These are phyloP conservation scores for Lepidium sativum DNA, from an alignment of 345 rosid genomes.

Conservation along the genomic window DNA sequence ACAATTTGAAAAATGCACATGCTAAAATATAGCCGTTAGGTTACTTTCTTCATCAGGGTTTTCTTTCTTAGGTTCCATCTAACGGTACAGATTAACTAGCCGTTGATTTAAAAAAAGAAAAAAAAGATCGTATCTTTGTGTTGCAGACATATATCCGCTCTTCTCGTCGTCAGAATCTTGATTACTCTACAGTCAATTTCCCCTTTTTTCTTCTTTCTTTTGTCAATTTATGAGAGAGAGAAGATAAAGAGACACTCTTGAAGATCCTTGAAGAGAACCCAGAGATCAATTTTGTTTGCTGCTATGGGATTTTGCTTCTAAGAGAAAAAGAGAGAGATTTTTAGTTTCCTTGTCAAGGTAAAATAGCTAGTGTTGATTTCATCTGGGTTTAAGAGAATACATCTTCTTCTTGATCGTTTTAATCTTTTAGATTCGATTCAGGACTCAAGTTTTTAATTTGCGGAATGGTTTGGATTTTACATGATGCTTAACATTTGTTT, in stretches of 20 bases:
- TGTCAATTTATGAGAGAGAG: background rate
- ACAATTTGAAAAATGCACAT: conserved; percentile 34
- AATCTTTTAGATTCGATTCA: conserved; percentile 8
- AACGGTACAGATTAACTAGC: conserved; percentile 62
- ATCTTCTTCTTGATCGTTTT: conserved; percentile 25
- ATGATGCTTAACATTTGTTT: background rate
- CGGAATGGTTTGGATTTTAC: background rate
- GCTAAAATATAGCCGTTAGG: conserved; percentile 43
- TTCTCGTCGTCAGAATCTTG: conserved; percentile 29
- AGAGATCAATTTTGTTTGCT: conserved; percentile 4
- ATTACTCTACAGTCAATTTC: background rate
- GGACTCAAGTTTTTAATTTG: background rate
- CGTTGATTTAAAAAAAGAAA: conserved; percentile 48
- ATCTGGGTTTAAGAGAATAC: conserved; percentile 22
- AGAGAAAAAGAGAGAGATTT: background rate
- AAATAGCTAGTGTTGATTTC: background rate
- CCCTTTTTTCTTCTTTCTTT: background rate
- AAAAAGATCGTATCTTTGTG: background rate
- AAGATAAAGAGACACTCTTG: conserved; percentile 12
- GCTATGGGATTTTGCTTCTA: conserved; percentile 27
- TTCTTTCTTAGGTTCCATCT: conserved; percentile 25
- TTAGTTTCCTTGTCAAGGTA: conserved; percentile 10
- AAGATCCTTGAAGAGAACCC: conserved; percentile 1
- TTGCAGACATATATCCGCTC: conserved; percentile 59
- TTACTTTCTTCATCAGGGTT: conserved; percentile 10